These are phyloP conservation scores for Tulasnella sp. DNA, from an alignment of 768 basidiomycete genomes.

Conservation along the genomic window DNA sequence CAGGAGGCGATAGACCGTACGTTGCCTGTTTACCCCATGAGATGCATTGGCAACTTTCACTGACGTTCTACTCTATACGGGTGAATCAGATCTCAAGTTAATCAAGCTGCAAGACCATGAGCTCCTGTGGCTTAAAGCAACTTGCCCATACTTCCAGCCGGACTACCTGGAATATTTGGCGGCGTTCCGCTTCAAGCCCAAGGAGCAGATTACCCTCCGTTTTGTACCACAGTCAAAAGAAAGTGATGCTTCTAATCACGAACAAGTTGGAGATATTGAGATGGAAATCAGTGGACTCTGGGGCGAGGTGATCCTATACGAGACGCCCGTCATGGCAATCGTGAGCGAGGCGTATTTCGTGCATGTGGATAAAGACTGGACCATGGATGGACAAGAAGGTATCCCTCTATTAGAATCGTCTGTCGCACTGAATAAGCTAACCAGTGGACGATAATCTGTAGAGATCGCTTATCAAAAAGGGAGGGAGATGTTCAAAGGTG, in stretches of 20 bases:
- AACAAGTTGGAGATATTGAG: conserved; percentile 46
- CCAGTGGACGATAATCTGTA: conserved; percentile 26
- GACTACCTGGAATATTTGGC: conserved; percentile 70
- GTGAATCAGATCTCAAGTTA: conserved; percentile 49
- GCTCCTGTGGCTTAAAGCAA: conserved; percentile 46
- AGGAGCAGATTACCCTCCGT: conserved; percentile 49
- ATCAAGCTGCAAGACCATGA: conserved; percentile 52
- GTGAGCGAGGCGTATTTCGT: conserved; percentile 84
- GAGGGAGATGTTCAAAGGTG: conserved; percentile 44
- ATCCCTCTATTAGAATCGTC: conserved; percentile 11
- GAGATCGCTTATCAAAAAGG: conserved; percentile 69
- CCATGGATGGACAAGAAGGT: conserved; percentile 70
- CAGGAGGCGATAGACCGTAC: conserved; percentile 44
- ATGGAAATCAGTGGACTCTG: conserved; percentile 65
- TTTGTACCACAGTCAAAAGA: conserved; percentile 41
- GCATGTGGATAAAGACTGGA: conserved; percentile 72
- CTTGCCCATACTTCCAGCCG: conserved; percentile 63
- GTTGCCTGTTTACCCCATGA: conserved; percentile 20
- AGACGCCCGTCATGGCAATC: conserved; percentile 89
- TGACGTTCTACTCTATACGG: too few relatives aligned
- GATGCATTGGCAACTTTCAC: too few relatives aligned
- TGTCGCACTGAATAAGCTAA: neutral
- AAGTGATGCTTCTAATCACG: neutral
- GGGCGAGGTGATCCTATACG: conserved; percentile 85
- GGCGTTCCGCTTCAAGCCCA: conserved; percentile 55